A percentile compares a stretch with the other conserved stretches of the same genome.
Conservation (phyloP, 2,329 filamentous ascomycete genomes). For the Colletotrichum graminicola region DNA sequence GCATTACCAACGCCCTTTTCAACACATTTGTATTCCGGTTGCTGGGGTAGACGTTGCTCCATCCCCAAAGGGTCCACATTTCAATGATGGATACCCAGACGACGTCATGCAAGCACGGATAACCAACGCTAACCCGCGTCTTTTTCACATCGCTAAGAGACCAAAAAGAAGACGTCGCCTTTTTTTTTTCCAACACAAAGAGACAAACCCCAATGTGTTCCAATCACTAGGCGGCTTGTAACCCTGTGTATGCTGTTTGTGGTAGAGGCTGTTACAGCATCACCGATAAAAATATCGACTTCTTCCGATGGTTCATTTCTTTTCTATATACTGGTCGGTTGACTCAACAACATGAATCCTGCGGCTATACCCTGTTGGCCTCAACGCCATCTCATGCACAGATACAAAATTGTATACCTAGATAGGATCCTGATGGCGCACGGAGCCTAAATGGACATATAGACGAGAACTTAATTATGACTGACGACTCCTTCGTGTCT, state of each 20-base stretch:
- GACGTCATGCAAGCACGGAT: slow-evolving; percentile 41
- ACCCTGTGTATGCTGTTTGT: background rate
- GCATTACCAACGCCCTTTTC: slow-evolving; percentile 26
- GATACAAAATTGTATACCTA: slow-evolving; percentile 2
- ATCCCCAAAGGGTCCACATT: slow-evolving; percentile 17
- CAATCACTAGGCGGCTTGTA: too few relatives aligned
- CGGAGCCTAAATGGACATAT: background rate
- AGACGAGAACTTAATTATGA: background rate
- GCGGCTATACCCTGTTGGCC: slow-evolving; percentile 5
- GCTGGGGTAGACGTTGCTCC: slow-evolving; percentile 37
- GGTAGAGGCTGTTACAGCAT: too few relatives aligned
- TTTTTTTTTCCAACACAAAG: background rate
- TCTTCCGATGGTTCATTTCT: background rate
- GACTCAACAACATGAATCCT: background rate
- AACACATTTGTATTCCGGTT: slow-evolving; percentile 32
- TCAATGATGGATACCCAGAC: slow-evolving; percentile 36
- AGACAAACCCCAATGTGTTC: background rate
- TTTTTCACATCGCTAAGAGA: background rate
- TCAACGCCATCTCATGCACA: slow-evolving; percentile 14
- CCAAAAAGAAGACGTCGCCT: background rate
- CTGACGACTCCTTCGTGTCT: background rate
- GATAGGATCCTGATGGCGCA: background rate
- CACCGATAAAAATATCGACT: background rate
- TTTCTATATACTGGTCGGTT: background rate
- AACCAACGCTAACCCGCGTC: background rate